A percentile compares a stretch with the other conserved stretches of the same genome.
Conservation (phyloP, 2,329 filamentous ascomycete species). For the Stagonosporopsis vannaccii region DNA sequence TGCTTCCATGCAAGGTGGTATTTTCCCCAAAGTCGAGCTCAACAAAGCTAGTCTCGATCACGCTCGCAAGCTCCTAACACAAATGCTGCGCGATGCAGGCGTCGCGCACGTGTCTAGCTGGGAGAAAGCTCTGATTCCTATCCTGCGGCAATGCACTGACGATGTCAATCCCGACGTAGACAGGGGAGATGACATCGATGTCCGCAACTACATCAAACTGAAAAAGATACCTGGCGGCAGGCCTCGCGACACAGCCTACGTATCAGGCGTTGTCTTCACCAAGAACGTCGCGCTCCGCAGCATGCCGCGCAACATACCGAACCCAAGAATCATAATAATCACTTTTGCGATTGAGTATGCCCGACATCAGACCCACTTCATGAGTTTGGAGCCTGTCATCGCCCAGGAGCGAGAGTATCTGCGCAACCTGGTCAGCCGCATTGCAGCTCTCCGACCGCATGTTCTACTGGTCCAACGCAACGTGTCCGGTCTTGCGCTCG, state of each 20-base stretch:
- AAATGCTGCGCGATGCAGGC: slow-evolving; percentile 78
- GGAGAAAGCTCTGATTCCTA: slow-evolving; percentile 90
- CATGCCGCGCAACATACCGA: slow-evolving; percentile 86
- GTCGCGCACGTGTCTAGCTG: slow-evolving; percentile 78
- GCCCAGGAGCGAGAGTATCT: slow-evolving; percentile 95
- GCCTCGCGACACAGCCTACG: slow-evolving; percentile 92
- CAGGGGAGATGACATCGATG: slow-evolving; percentile 92
- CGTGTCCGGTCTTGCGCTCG: slow-evolving; percentile 87
- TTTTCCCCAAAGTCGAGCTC: slow-evolving; percentile 78
- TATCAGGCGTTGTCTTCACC: slow-evolving; percentile 95
- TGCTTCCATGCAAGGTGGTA: slow-evolving; percentile 79
- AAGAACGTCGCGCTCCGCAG: slow-evolving; percentile 97
- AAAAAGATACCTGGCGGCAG: slow-evolving; percentile 94
- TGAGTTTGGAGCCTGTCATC: slow-evolving; percentile 97
- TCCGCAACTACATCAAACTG: slow-evolving; percentile 94
- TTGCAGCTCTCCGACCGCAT: slow-evolving; percentile 83
- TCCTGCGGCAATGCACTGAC: slow-evolving; percentile 87
- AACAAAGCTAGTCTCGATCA: slow-evolving; percentile 89
- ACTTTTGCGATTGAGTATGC: slow-evolving; percentile 97
- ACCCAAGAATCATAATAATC: slow-evolving; percentile 88
- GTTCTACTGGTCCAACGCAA: slow-evolving; percentile 91
- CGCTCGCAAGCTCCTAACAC: slow-evolving; percentile 82
- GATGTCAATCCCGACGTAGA: slow-evolving; percentile 94
- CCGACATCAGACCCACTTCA: slow-evolving; percentile 90
- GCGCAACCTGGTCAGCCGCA: slow-evolving; percentile 88